A percentile compares a stretch with the other conserved stretches of the same genome.
Evolutionary conservation across 139 green algal genomes (phyloP).

Genomic region (Micromonas pusilla): DNA sequence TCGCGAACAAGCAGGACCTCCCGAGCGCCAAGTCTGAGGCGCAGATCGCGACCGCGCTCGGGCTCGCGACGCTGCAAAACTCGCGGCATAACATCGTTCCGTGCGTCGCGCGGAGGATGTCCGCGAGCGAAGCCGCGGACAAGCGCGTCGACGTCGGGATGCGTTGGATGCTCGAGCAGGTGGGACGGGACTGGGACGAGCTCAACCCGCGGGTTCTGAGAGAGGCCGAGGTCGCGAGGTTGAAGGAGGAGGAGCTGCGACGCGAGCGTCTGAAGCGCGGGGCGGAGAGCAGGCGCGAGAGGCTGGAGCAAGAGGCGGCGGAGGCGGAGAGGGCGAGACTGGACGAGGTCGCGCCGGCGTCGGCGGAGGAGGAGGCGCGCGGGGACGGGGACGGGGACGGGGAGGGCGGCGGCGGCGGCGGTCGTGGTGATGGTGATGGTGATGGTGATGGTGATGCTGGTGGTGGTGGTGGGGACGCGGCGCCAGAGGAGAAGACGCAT

Average conservation of each 20-base stretch:
- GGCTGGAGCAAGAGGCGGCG: not conserved
- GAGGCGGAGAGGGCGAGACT: not conserved
- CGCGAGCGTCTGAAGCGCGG: not conserved
- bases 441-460: no score
- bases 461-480: no score
- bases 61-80: slow-evolving; percentile 23
- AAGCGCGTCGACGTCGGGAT: slow-evolving; percentile 26
- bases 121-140: slow-evolving; percentile 5
- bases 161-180: slow-evolving; percentile 22
- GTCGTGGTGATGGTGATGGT: no score
- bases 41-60: slow-evolving; percentile 35
- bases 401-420: not conserved
- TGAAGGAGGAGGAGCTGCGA: not conserved
- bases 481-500: no score
- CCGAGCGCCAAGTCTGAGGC: slow-evolving; percentile 20
- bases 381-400: not conserved
- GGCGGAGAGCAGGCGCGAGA: not conserved
- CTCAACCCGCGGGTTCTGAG: slow-evolving; percentile 5
- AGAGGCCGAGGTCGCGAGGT: not conserved
- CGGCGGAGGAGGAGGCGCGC: not conserved
- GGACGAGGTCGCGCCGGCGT: not conserved
- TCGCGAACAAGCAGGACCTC: slow-evolving; percentile 54
- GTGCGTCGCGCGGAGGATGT: slow-evolving; percentile 32
- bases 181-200: not conserved
- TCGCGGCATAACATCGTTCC: slow-evolving; percentile 43